Conservation (phyloP, 768 basidiomycete species). For the Hygrophoropsis aurantiaca region DNA sequence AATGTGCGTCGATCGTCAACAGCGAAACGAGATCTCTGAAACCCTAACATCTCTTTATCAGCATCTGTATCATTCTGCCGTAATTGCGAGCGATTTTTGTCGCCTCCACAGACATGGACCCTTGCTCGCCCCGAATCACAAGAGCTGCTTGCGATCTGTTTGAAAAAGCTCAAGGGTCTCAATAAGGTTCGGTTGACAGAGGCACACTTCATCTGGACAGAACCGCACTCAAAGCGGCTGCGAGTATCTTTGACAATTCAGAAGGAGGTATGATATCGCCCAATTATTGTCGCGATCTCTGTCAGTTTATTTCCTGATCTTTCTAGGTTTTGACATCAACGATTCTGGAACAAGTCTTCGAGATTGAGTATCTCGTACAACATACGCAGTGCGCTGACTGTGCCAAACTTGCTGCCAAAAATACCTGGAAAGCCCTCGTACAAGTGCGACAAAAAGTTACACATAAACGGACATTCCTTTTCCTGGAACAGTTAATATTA, state of each 20-base stretch:
- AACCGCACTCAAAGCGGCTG: slow-evolving; percentile 93
- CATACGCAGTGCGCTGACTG: slow-evolving; percentile 96
- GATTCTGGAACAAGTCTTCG: slow-evolving; percentile 95
- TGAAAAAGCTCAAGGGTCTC: slow-evolving; percentile 92
- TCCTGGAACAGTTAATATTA: slow-evolving; percentile 94
- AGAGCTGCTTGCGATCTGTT: slow-evolving; percentile 90
- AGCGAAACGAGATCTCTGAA: not conserved
- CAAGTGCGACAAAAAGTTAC: slow-evolving; percentile 99
- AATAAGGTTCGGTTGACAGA: slow-evolving; percentile 96
- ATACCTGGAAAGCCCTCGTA: slow-evolving; percentile 97
- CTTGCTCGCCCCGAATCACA: slow-evolving; percentile 86
- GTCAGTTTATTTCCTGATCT: not conserved
- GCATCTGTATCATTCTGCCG: slow-evolving; percentile 91
- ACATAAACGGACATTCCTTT: slow-evolving; percentile 97
- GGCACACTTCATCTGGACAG: slow-evolving; percentile 99
- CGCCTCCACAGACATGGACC: slow-evolving; percentile 87
- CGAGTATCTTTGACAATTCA: slow-evolving; percentile 95
- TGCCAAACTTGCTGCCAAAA: slow-evolving; percentile 92
- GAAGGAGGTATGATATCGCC: slow-evolving; percentile 73
- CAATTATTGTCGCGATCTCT: not conserved
- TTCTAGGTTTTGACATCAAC: slow-evolving; percentile 86
- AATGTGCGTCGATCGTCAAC: slow-evolving; percentile 49
- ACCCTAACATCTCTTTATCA: slow-evolving; percentile 24
- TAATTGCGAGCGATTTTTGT: slow-evolving; percentile 94
- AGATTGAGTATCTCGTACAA: slow-evolving; percentile 93